These are phyloP conservation scores for Fomitopsis schrenkii DNA, from an alignment of 1,284 basidiomycete genomes.

Conservation along the genomic window DNA sequence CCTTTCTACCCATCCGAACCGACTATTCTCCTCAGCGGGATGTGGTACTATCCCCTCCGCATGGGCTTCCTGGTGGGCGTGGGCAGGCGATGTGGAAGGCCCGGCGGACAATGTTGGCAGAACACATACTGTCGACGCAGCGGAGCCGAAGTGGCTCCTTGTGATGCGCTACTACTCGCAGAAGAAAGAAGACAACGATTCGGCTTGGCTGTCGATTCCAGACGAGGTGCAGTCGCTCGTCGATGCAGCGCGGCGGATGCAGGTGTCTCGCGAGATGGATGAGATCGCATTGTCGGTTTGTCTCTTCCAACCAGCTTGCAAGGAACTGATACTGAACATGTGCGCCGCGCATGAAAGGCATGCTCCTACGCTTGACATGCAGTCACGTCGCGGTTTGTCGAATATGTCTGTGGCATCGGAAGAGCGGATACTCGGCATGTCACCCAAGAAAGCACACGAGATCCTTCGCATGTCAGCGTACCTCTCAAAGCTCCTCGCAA, in stretches of 20 bases:
- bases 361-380: not conserved
- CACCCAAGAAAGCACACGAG: slow-evolving; percentile 54
- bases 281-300: not conserved
- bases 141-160: slow-evolving; percentile 12
- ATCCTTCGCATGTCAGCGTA: slow-evolving; percentile 42
- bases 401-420: not conserved
- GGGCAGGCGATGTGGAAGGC: slow-evolving; percentile 4
- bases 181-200: not conserved
- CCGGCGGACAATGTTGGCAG: not conserved
- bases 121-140: not conserved
- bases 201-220: slow-evolving; percentile 6
- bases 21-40: not conserved
- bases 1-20: not conserved
- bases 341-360: not conserved
- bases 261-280: slow-evolving; percentile 13
- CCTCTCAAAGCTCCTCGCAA: slow-evolving; percentile 26
- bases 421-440: slow-evolving; percentile 35
- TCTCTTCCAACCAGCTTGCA: not conserved
- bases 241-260: slow-evolving; percentile 13
- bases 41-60: not conserved
- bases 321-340: not conserved
- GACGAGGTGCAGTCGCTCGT: slow-evolving; percentile 7
- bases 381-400: not conserved
- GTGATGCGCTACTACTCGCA: slow-evolving; percentile 21
- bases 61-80: slow-evolving; percentile 6